These are phyloP conservation scores for Sporothrix pseudoabietina DNA, from an alignment of 2,329 filamentous ascomycete species.

Conservation along the genomic window DNA sequence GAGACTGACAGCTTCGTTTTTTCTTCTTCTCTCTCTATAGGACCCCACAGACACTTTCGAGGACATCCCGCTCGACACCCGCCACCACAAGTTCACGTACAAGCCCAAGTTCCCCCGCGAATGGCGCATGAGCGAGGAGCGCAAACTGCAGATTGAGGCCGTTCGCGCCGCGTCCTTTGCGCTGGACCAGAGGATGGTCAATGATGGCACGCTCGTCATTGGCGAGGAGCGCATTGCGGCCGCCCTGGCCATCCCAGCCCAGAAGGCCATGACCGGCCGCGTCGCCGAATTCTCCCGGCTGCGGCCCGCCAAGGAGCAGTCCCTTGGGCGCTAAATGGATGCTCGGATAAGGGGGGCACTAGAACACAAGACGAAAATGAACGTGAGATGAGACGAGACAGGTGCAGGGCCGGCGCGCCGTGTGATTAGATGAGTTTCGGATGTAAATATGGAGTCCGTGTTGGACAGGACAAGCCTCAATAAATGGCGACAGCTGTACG, in stretches of 20 bases:
- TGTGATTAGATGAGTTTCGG: neutral
- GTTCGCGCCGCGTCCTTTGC: conserved; percentile 55
- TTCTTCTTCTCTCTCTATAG: conserved; percentile 39
- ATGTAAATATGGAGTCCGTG: conserved; percentile 15
- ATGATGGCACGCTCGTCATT: conserved; percentile 61
- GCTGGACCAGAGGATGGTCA: conserved; percentile 57
- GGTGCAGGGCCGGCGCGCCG: neutral
- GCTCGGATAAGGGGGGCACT: neutral
- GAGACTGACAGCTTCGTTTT: neutral
- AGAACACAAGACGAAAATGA: neutral
- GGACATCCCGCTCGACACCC: conserved; percentile 85
- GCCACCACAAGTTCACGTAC: conserved; percentile 74
- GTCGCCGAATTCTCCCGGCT: conserved; percentile 38
- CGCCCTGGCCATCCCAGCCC: conserved; percentile 39
- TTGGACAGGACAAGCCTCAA: neutral
- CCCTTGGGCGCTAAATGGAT: conserved; percentile 19
- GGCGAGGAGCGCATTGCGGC: conserved; percentile 54
- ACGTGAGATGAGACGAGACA: neutral
- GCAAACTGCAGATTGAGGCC: conserved; percentile 65
- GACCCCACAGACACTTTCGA: conserved; percentile 79
- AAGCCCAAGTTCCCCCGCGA: conserved; percentile 74
- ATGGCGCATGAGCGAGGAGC: conserved; percentile 77
- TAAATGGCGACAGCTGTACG: conserved; percentile 24
- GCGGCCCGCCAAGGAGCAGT: neutral
- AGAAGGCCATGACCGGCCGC: conserved; percentile 24